Evolutionary conservation across 2,329 filamentous ascomycete genomes (phyloP).

Genomic region (Apiospora hydei): DNA sequence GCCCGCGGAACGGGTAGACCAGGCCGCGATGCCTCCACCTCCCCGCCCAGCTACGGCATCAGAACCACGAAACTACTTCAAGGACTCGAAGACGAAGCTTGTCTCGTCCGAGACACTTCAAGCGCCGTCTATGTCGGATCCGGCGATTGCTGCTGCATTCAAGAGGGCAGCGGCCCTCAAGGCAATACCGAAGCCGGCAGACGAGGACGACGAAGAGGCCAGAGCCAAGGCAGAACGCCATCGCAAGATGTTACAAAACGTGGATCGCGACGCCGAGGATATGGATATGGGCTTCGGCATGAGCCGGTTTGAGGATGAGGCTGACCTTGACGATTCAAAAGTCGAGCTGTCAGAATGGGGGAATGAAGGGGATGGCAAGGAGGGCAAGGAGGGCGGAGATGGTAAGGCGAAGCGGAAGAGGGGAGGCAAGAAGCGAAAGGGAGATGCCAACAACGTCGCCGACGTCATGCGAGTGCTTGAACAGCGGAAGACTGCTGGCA

Average conservation of each 20-base stretch:
- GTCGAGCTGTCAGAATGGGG: constrained; percentile 75
- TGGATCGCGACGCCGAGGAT: constrained; percentile 85
- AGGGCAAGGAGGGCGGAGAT: constrained; percentile 50
- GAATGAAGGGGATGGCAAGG: constrained; percentile 58
- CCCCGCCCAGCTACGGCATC: constrained; percentile 47
- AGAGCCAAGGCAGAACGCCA: constrained; percentile 71
- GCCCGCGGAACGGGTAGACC: constrained; percentile 35
- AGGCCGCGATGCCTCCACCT: constrained; percentile 53
- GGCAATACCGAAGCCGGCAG: constrained; percentile 50
- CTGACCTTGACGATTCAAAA: constrained; percentile 74
- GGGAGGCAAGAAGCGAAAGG: constrained; percentile 77
- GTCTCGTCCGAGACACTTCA: constrained; percentile 60
- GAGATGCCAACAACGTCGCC: constrained; percentile 77
- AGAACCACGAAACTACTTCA: constrained; percentile 67
- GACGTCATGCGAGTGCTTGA: constrained; percentile 86
- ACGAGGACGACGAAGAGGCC: constrained; percentile 49
- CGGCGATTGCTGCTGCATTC: constrained; percentile 81
- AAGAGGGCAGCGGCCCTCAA: constrained; percentile 79
- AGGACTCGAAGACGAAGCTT: constrained; percentile 62
- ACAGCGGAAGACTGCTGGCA: constrained; percentile 51
- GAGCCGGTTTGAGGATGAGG: constrained; percentile 86
- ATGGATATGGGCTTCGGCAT: constrained; percentile 95
- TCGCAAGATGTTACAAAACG: constrained; percentile 75
- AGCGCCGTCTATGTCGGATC: constrained; percentile 70
- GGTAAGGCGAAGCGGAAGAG: constrained; percentile 69